A percentile compares a stretch with the other conserved stretches of the same genome.
Evolutionary conservation across 768 basidiomycete species (phyloP).

Genomic region (Boletellus ananiceps): DNA sequence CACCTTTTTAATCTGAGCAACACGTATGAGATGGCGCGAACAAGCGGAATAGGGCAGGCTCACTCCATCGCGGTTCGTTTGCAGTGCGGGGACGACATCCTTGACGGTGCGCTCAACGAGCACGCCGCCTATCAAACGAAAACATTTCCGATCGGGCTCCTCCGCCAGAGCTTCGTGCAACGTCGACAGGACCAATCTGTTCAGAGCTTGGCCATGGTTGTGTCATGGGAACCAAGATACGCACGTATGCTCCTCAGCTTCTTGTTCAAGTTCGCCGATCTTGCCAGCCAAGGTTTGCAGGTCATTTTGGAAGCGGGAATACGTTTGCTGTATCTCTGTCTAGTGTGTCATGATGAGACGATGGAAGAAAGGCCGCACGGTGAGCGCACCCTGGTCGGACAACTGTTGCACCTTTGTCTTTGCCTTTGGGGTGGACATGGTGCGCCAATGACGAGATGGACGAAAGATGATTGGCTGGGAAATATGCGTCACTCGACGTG

Average conservation of each 20-base stretch:
- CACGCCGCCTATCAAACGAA: conserved; percentile 92
- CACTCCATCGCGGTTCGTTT: conserved; percentile 87
- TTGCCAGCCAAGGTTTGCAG: conserved; percentile 89
- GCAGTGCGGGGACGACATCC: conserved; percentile 86
- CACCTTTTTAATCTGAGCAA: conserved; percentile 72
- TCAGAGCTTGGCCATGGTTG: not conserved
- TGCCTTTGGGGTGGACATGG: conserved; percentile 46
- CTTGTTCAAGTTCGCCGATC: conserved; percentile 93
- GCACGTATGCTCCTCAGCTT: conserved; percentile 92
- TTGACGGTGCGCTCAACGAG: conserved; percentile 94
- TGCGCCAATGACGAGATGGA: conserved; percentile 8
- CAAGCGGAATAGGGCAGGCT: conserved; percentile 22
- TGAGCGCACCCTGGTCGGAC: conserved; percentile 65
- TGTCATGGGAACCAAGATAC: conserved; percentile 28
- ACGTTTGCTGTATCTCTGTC: conserved; percentile 83
- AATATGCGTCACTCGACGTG: conserved; percentile 23
- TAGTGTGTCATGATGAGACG: conserved; percentile 39
- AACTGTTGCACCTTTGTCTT: conserved; percentile 56
- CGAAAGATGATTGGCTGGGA: conserved; percentile 25
- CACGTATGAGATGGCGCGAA: conserved; percentile 7
- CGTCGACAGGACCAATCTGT: conserved; percentile 83
- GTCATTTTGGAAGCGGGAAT: conserved; percentile 79
- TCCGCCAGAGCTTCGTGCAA: conserved; percentile 75
- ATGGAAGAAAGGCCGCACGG: conserved; percentile 5
- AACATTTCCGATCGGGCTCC: conserved; percentile 91